Evolutionary conservation across 192 early-diverging fungal species (phyloP).

Genomic region (Coemansia sp.): DNA sequence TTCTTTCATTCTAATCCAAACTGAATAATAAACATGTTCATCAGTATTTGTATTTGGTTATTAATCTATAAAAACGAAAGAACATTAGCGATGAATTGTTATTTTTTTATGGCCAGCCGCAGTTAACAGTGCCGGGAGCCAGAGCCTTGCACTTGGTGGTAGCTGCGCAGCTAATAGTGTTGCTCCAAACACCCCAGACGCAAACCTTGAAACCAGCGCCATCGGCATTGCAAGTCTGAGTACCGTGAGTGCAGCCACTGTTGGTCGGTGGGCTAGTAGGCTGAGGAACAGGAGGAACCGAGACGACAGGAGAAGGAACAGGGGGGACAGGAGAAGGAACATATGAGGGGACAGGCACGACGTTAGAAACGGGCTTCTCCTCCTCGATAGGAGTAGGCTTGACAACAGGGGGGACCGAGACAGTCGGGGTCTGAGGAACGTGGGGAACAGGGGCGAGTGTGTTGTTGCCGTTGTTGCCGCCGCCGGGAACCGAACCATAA

Average conservation of each 20-base stretch:
- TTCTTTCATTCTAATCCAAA: constrained; percentile 21
- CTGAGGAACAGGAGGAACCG: constrained; percentile 4
- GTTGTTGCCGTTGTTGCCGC: background rate
- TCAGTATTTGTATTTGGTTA: background rate
- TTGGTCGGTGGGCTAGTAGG: background rate
- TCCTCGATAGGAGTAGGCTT: constrained; percentile 7
- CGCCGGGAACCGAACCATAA: constrained; percentile 13
- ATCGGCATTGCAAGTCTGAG: constrained; percentile 21
- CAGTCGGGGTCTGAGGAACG: constrained; percentile 9
- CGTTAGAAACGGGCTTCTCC: constrained; percentile 5
- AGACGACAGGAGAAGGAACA: background rate
- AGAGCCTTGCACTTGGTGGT: constrained; percentile 34
- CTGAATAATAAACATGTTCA: background rate
- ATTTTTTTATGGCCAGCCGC: constrained; percentile 29
- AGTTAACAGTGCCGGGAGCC: constrained; percentile 16
- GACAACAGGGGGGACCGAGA: constrained; percentile 14
- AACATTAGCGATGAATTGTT: background rate
- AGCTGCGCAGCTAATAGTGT: constrained; percentile 20
- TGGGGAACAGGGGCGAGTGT: background rate
- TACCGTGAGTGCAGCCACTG: constrained; percentile 36
- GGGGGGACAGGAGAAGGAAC: background rate
- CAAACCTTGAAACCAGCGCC: constrained; percentile 38
- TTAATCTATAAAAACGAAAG: background rate
- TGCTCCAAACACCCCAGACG: constrained; percentile 42
- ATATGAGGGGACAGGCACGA: background rate